phyloP scores from a whole-genome alignment of 495 filamentous ascomycete genomes.

The Penicillium longicatenatum region DNA sequence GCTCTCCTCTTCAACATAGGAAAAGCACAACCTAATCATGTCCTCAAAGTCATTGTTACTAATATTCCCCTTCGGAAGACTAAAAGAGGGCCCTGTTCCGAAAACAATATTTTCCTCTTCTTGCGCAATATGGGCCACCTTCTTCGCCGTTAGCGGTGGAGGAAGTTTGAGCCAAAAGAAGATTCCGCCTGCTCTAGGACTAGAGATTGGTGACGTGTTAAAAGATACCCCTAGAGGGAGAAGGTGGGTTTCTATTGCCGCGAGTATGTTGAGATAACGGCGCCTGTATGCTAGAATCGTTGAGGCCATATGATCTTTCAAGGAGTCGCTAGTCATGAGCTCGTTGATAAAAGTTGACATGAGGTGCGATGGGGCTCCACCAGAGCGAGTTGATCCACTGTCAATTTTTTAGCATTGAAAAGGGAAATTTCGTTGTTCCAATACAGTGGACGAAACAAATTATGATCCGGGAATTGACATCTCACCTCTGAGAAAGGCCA shows the following conservation, averaged over 20 bases:
- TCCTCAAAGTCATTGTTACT: no score
- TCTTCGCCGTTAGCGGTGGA: not conserved
- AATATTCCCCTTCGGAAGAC: no score
- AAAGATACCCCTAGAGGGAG: not conserved
- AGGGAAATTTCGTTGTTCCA: not conserved
- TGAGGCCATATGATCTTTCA: not conserved
- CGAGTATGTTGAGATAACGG: not conserved
- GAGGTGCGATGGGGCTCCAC: constrained; percentile 70
- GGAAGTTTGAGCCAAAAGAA: not conserved
- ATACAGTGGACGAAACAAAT: no score
- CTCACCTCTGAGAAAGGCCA: constrained; percentile 51
- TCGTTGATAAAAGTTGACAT: constrained; percentile 62
- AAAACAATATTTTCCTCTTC: no score
- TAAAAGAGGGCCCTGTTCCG: no score
- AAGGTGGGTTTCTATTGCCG: not conserved
- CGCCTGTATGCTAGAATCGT: not conserved
- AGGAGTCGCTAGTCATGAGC: constrained; percentile 39
- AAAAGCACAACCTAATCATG: no score
- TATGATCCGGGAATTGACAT: no score
- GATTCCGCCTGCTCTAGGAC: not conserved
- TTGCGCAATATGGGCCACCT: no score
- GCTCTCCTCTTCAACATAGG: no score
- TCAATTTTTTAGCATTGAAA: constrained; percentile 35
- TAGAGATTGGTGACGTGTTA: not conserved
- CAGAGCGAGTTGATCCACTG: constrained; percentile 62